A percentile compares a stretch with the other conserved stretches of the same genome.
Evolutionary conservation across 1,139 yeast genomes (phyloP).

Genomic region (Taphrina communis): DNA sequence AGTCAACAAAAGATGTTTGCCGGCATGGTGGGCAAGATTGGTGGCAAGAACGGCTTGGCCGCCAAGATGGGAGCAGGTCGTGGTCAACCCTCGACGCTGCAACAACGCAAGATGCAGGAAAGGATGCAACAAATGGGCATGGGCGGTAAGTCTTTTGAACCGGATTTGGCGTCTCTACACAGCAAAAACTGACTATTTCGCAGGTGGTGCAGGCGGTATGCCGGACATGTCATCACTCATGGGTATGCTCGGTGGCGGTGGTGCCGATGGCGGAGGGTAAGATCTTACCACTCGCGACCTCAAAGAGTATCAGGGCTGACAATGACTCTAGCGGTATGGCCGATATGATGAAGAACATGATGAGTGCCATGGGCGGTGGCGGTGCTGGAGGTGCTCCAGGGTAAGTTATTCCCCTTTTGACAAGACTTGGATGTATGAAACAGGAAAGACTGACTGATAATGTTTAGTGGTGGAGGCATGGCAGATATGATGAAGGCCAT

Average conservation of each 20-base stretch:
- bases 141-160: conserved; percentile 21
- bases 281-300: no score
- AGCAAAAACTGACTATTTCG: no score
- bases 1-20: conserved; percentile 96
- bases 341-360: conserved; percentile 31
- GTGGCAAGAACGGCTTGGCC: conserved; percentile 60
- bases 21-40: conserved; percentile 78
- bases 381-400: conserved; percentile 23
- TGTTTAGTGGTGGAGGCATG: conserved; percentile 24
- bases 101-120: conserved; percentile 37
- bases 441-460: neutral
- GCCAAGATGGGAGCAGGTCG: conserved; percentile 53
- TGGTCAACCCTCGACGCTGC: conserved; percentile 40
- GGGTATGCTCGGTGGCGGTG: conserved; percentile 34
- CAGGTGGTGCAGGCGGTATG: conserved; percentile 39
- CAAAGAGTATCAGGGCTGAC: no score
- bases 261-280: conserved; percentile 10
- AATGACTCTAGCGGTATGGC: conserved; percentile 29
- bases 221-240: conserved; percentile 41
- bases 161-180: no score
- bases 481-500: conserved; percentile 36
- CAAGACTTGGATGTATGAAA: no score
- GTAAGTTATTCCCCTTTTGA: neutral
- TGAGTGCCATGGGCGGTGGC: conserved; percentile 22
- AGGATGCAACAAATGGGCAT: conserved; percentile 40